Base-by-base conservation (phyloP, 352 stramenopile genomes). In the Globisporangium orthogonon region DNA sequence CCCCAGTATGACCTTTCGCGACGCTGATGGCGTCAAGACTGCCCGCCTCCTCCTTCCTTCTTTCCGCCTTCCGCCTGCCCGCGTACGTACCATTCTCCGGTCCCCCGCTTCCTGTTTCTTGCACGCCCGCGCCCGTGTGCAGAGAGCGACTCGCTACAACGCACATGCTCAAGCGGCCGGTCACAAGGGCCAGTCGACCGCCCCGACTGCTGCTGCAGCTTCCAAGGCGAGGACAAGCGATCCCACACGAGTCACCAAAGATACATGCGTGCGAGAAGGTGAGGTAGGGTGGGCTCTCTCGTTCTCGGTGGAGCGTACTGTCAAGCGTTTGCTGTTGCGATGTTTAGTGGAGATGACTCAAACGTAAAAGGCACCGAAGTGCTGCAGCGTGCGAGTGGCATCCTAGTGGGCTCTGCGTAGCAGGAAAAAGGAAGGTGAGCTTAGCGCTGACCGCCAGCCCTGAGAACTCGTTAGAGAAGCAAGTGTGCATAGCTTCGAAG, bases 231-330 rank as follows among this genome's bases (percentile, higher is more conserved):
- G 44, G 9, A 11, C 18, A 46, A 23, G n/a, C 18, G 2, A 17
- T 49, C 44, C 44, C 44, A 49, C 44, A 14, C 44, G n/a, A 49
- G 44, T 49, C 44, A 49, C 43, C 15, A n/a, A 9, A 18, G 44
- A 14, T 9, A 49, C 44, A 31, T 49, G 44, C 44, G 44, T 49
- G 44, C 44, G 44, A 49, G 44, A 17, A 23, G 41, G 41, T 15
- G 3, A 17, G 41, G 9, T 7, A 46, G 9, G 41, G 23, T 23
- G 23, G 23, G 23, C 23, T 23, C 23, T 23, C 13, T 46, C 41
- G 41, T 18, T 49, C 18, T 49, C 44, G 44, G 44, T 49, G 44
- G 44, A 49, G 17, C n/a, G 2, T 37, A 37, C 33, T 23, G 23
- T 23, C 23, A 23, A 23, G 23, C 23, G 23, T 37, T 37, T 37